A percentile compares a stretch with the other conserved stretches of the same genome.
Evolutionary conservation across 208 protist genomes (phyloP).

Genomic region (Borovskyia barvae): DNA sequence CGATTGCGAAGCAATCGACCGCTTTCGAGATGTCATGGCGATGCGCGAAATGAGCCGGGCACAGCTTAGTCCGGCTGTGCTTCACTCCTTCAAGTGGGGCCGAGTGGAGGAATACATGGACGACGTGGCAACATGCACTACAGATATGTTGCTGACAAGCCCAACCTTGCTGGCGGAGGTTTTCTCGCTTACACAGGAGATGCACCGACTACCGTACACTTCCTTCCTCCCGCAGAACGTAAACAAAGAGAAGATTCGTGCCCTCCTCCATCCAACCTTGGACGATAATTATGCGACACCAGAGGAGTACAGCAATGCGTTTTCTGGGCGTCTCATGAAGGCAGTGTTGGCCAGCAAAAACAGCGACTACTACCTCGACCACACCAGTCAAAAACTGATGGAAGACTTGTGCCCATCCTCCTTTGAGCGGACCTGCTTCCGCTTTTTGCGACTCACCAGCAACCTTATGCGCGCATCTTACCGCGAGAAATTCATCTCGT

Average conservation of each 20-base stretch:
- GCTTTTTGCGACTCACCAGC: conserved; percentile 65
- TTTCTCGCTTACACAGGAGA: conserved; percentile 43
- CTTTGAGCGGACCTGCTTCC: conserved; percentile 75
- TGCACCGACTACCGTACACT: conserved; percentile 55
- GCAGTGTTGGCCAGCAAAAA: conserved; percentile 12
- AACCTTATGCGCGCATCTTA: conserved; percentile 39
- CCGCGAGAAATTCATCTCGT: conserved; percentile 39
- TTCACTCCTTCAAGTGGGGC: conserved; percentile 82
- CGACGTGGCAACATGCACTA: conserved; percentile 65
- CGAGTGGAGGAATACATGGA: conserved; percentile 87
- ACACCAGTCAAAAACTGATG: conserved; percentile 53
- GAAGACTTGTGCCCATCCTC: conserved; percentile 71
- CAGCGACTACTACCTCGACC: conserved; percentile 38
- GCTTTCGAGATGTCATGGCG: conserved; percentile 64
- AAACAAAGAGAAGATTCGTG: conserved; percentile 34
- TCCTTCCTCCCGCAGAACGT: conserved; percentile 65
- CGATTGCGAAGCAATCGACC: conserved; percentile 76
- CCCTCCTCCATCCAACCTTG: conserved; percentile 6
- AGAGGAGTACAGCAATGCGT: conserved; percentile 36
- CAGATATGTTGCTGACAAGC: conserved; percentile 70
- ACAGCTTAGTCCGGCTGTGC: conserved; percentile 60
- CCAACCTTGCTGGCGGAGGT: conserved; percentile 55
- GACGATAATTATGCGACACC: conserved; percentile 11
- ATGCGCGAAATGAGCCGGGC: conserved; percentile 78
- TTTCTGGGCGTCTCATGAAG: conserved; percentile 22